Evolutionary conservation across 2,329 filamentous ascomycete species (phyloP), one percentile per base, ranked within the genome.

Genomic region (Cladophialophora chaetospira): DNA sequence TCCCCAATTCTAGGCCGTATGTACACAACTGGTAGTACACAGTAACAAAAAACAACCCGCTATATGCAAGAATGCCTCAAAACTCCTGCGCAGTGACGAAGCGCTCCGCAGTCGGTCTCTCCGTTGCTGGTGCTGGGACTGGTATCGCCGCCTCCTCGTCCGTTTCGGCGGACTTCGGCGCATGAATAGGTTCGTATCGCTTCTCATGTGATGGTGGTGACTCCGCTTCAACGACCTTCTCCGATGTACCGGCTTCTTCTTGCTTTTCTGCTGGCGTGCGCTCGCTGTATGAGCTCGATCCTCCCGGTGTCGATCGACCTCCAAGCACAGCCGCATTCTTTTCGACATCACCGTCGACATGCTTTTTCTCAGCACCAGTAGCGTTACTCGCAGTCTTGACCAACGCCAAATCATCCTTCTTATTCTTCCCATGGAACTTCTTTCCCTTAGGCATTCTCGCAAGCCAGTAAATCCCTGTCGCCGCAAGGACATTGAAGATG

Each of bases 391-490:
- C 23, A 11, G 50, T 58, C 23, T 55, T 46, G 10, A 58, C 50
- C 49, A 58, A 44, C 6, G 21, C 53, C 4, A 26, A 21, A 5
- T 49, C 40, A n/a, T 29, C 49, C 10, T 68, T 61, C 63, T 77
- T 73, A 63, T 73, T 71, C 70, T 78, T 77, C 53, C 70, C 67
- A 57, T 72, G 72, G 57, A 64, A 69, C 65, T 73, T 74, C 66
- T 55, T 55, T 5, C 56, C 56, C 17, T 75, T 76, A 13, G 80
- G 81, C 63, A 83, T 77, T n/a, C 81, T 71, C 17, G 75, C 66
- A 36, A 82, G 66, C 78, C 79, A 83, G 68, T 84, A 83, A 17
- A 84, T 65, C 36, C 73, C 71, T 6, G 81, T 67, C 0, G 81
- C 80, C 0, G 69, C 77, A 26, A 69, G 60, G 15, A 78, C 67